These are phyloP conservation scores for Acacia pycnantha DNA, from an alignment of 331 rosid genomes.

Conservation along the genomic window DNA sequence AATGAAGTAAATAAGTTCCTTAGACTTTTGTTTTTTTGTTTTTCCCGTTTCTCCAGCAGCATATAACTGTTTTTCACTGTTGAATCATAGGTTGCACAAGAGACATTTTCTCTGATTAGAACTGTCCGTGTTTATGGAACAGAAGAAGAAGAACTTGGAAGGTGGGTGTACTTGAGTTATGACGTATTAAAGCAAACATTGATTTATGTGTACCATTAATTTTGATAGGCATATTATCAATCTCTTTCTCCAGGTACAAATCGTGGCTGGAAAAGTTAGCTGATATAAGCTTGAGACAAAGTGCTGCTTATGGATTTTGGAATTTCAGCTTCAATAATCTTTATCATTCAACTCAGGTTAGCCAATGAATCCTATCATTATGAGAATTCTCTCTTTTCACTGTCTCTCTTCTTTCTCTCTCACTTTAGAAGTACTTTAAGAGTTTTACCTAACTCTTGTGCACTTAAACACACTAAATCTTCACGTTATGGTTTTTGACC, in stretches of 20 bases:
- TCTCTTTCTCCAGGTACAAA: conserved; percentile 57
- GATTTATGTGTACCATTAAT: conserved; percentile 1
- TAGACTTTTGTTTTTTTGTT: not conserved
- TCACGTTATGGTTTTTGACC: not conserved
- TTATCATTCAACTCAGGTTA: conserved; percentile 94
- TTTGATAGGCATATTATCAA: conserved; percentile 23
- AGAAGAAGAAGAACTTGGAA: conserved; percentile 76
- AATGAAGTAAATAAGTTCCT: conserved; percentile 62
- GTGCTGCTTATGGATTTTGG: conserved; percentile 94
- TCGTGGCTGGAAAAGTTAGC: conserved; percentile 86
- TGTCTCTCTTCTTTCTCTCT: not conserved
- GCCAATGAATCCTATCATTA: conserved; percentile 14
- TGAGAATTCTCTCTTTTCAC: not conserved
- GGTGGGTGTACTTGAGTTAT: conserved; percentile 47
- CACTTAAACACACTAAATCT: not conserved
- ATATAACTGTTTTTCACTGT: conserved; percentile 16
- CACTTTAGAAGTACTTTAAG: not conserved
- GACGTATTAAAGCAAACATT: conserved; percentile 10
- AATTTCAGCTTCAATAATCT: conserved; percentile 78
- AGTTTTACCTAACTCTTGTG: not conserved
- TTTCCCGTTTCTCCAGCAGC: not conserved
- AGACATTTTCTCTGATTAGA: conserved; percentile 87
- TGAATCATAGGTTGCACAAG: conserved; percentile 83
- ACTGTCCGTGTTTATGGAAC: conserved; percentile 97
- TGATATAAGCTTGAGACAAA: conserved; percentile 83